Evolutionary conservation across 768 basidiomycete species (phyloP), one percentile per base, ranked within the genome.

Genomic region (Psilocybe tampanensis): DNA sequence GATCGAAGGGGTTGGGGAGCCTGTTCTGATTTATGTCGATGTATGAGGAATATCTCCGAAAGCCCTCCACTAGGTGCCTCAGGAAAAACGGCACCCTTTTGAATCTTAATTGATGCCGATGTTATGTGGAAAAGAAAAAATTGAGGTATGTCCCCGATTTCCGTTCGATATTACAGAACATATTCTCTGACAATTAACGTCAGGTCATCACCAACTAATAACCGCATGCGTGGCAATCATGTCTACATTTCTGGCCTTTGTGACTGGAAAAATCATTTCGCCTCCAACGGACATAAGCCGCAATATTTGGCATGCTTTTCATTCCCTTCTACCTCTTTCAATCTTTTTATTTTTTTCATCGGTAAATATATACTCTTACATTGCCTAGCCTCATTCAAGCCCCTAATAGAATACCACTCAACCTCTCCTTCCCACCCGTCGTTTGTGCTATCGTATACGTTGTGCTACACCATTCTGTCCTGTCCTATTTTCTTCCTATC

Each of bases 1-100:
- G 77, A 97, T 98, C 63, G 93, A 95, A 70, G 92, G 94, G 45
- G 92, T 95, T 23, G 97, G 96, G 53, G 95, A 98, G 72, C 97
- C 97, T 23, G 83, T 98, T 64, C 78, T 98, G 67, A 85, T 98
- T 62, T 98, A 97, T 76, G 87, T 97, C 69, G 94, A 93, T 72
- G 86, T 90, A 68, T 89, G 75, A 64, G 48, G 65, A 45, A 56
- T 62, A 57, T 52, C 49, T 56, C 61, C 21, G 33, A 13, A 53
- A 41, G 58, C 59, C 42, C 55, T 54, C 48, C 53, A 43, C 45
- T 34, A 36, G 44, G 15, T 29, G 19, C 21, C 51, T n/a, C 18
- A 34, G 39, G 48, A 41, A 53, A 29, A 26, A 55, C 29, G 51
- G 52, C 26, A 42, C 42, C 43, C 18, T 50, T 22, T 50, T 22